Percentiles rank a stretch among this genome's conserved stretches.
Conservation (phyloP, 139 green algal species). For the Tetraselmis striata region DNA sequence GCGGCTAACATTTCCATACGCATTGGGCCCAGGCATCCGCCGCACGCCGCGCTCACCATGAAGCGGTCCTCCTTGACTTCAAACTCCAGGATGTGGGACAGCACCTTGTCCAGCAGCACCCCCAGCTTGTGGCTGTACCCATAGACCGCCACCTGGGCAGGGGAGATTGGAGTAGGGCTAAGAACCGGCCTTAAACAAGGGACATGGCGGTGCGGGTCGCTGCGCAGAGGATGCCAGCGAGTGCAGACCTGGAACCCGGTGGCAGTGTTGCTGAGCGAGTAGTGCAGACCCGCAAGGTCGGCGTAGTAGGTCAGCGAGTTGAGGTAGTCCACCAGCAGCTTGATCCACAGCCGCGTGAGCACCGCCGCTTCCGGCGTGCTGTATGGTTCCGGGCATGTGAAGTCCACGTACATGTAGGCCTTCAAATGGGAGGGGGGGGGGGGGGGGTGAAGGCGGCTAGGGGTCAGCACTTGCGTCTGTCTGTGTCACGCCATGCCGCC, state of each 20-base stretch:
- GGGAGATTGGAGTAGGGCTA: background rate
- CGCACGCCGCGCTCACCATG: conserved; percentile 18
- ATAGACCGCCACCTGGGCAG: conserved; percentile 25
- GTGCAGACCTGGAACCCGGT: conserved; percentile 24
- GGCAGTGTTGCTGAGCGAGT: conserved; percentile 32
- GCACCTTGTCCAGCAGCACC: conserved; percentile 52
- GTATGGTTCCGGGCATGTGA: conserved; percentile 44
- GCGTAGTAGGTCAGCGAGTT: conserved; percentile 81
- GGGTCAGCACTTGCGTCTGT: no score
- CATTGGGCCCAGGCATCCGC: no score
- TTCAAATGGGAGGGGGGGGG: no score
- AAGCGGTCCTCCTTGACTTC: conserved; percentile 59
- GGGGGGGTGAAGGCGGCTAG: no score
- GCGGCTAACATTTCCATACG: no score
- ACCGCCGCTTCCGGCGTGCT: conserved; percentile 49
- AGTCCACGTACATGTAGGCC: conserved; percentile 14
- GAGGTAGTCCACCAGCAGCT: conserved; percentile 73
- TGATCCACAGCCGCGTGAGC: conserved; percentile 58
- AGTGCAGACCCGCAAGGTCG: conserved; percentile 72
- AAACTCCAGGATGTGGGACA: conserved; percentile 52
- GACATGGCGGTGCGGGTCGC: no score
- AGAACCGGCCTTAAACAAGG: background rate
- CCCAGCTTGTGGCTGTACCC: conserved; percentile 79
- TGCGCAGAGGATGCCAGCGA: no score
- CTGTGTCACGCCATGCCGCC: no score